Evolutionary conservation across 441 rosid genomes (phyloP).

Genomic region (Flueggea neowawraea): DNA sequence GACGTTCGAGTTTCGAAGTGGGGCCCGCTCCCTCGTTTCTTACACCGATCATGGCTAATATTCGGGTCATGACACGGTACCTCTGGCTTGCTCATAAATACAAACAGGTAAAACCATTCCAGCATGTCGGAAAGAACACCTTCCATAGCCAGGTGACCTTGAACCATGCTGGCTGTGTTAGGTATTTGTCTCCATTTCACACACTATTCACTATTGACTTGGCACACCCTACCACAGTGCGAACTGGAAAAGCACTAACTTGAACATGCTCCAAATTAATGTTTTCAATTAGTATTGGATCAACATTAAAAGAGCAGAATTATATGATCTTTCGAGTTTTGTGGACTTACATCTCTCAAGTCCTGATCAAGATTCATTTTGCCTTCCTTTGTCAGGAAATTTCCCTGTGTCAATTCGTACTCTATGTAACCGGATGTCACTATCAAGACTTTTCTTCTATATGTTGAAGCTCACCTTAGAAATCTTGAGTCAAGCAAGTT

Average conservation of each 20-base stretch:
- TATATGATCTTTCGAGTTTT: neutral
- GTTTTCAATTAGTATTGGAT: too few species aligned
- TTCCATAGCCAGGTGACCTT: constrained; percentile 22
- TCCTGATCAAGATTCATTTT: constrained; percentile 41
- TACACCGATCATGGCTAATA: too few species aligned
- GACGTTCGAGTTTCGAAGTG: too few species aligned
- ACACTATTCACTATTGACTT: constrained; percentile 44
- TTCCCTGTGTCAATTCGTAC: constrained; percentile 60
- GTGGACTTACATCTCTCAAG: constrained; percentile 46
- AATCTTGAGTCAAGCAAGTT: too few species aligned
- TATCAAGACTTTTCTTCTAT: too few species aligned
- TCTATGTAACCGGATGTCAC: constrained; percentile 66
- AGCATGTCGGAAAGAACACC: constrained; percentile 26
- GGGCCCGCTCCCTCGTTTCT: too few species aligned
- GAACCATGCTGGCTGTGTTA: constrained; percentile 46
- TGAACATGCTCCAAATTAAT: neutral
- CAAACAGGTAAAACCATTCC: constrained; percentile 16
- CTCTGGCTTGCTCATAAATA: neutral
- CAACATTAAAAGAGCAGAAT: neutral
- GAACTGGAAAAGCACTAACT: constrained; percentile 16
- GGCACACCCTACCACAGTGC: constrained; percentile 31
- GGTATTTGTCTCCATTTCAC: constrained; percentile 50
- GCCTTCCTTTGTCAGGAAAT: constrained; percentile 40
- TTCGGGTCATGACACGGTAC: too few species aligned
- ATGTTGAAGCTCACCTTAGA: too few species aligned